Base-by-base conservation (phyloP, 192 early-diverging fungal species). In the Coemansia sp. region DNA sequence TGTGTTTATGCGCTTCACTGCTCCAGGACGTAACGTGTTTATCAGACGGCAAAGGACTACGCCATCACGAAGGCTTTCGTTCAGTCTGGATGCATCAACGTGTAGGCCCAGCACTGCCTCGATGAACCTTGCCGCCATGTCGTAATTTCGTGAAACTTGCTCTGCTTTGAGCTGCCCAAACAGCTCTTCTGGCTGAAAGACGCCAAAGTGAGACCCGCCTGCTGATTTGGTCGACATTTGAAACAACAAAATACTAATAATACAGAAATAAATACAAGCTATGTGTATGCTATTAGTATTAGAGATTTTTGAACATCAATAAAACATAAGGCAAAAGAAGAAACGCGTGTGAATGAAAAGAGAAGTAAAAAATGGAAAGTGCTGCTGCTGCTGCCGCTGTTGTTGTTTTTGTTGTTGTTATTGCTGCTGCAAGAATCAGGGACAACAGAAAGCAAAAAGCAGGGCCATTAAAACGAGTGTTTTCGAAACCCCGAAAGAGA, bases 31-130 rank as follows among this genome's bases (percentile, higher is more conserved):
- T 52, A 95, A 74, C 59, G 84, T 83, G 81, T 95, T 95, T 68
- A 92, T 88, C 30, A 94, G 59, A 18, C 87, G 84, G 84, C 93
- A 94, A 37, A 94, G 84, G 5, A 93, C 66, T 5, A 92, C 88
- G 31, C 91, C 93, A 61, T 92, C 90, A 62, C 87, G 86, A 15
- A 94, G 81, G 29, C 84, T 82, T 8, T 74, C 67, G 31, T 86
- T 86, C 23, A 93, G 71, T 56, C 86, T 83, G 30, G 75, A 75
- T 13, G 75, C 74, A 3, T 86, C 81, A 18, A 93, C 79, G 55
- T 82, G 74, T 31, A 77, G 63, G 7, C 79, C 86, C 3, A 90
- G 71, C 21, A 86, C 86, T 10, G 82, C 71, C 40, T 90, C 87
- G 30, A 92, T 84, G 63, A 88, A 92, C 42, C 62, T 75, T 37